Base-by-base conservation (phyloP, 768 basidiomycete genomes). In the Pleurotus pulmonarius region DNA sequence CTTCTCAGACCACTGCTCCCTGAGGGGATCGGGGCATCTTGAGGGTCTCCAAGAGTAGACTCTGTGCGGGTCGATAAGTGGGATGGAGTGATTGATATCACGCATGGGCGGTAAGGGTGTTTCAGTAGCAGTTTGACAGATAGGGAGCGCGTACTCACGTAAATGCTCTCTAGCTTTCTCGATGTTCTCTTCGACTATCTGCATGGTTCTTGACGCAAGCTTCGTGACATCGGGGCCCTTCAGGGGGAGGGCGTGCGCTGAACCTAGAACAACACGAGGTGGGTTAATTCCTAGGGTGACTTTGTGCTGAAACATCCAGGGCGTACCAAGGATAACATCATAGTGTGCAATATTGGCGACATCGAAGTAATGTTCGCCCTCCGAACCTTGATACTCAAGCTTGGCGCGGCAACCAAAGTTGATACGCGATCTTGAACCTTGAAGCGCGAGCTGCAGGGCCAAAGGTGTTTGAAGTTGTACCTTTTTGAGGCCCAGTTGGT, bases 21-120 rank as follows among this genome's bases (percentile, higher is more conserved):
- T 49, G 3, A 67, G 20, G 1, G 67, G 58, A 6, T 72, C 68
- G 0, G 69, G 63, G 45, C 71, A 72, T 20, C 60, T 49, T 0
- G 71, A 60, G 5, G 59, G 59, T 7, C 61, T 60, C 18, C 61
- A 66, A 0, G 60, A 48, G 46, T 69, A 69, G 8, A 26, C 16
- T 38, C 62, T 61, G 2, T 54, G 20, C 9, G 63, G 59, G 37
- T 73, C 65, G 9, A 69, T 70, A 8, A 73, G 56, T 1, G 65
- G 64, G 9, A 73, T 73, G 0, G 46, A 41, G 49, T 73, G 72
- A 49, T 73, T 73, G 4, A 74, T 62, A 1, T 56, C 68, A 7
- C 68, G 3, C 12, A 68, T 34, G 1, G 72, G 69, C 2, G 73
- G 73, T 16, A 73, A 34, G 8, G 52, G 55, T 6, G 52, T 46